phyloP scores from a whole-genome alignment of 1,284 basidiomycete genomes.

The Tylopilus orsonianus region DNA sequence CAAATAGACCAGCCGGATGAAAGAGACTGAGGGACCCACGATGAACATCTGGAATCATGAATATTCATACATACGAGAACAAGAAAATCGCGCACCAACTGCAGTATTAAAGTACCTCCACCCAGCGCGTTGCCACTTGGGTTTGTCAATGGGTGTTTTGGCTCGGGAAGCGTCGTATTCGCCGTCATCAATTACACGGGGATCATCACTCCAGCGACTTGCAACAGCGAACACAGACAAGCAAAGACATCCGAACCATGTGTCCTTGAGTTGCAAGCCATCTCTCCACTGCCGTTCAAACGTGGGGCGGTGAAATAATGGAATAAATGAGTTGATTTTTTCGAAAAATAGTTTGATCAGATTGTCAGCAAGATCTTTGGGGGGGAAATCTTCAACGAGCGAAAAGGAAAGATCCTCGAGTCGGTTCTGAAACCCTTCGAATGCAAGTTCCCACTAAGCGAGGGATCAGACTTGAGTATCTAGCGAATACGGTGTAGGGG shows the following conservation, averaged over 20 bases:
- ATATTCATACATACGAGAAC: neutral
- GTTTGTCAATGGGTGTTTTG: slow-evolving; percentile 24
- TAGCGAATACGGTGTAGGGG: neutral
- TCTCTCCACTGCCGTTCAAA: slow-evolving; percentile 62
- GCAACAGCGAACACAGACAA: slow-evolving; percentile 69
- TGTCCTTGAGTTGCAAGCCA: slow-evolving; percentile 50
- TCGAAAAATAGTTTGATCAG: slow-evolving; percentile 71
- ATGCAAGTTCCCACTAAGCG: slow-evolving; percentile 58
- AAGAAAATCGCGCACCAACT: slow-evolving; percentile 38
- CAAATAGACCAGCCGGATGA: slow-evolving; percentile 66
- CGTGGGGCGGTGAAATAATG: slow-evolving; percentile 67
- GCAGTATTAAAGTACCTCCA: slow-evolving; percentile 64
- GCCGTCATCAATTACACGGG: slow-evolving; percentile 52
- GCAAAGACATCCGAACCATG: slow-evolving; percentile 61
- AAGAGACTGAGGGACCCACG: slow-evolving; percentile 57
- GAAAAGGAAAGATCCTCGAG: slow-evolving; percentile 37
- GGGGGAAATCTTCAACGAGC: slow-evolving; percentile 52
- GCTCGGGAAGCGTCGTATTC: slow-evolving; percentile 23
- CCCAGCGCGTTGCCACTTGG: slow-evolving; percentile 58
- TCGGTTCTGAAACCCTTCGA: slow-evolving; percentile 47
- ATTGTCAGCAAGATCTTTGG: slow-evolving; percentile 50
- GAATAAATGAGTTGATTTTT: slow-evolving; percentile 54
- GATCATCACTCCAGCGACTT: slow-evolving; percentile 67
- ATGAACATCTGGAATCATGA: slow-evolving; percentile 44
- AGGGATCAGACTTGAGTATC: slow-evolving; percentile 6